Conservation (phyloP, 441 rosid genomes). For the Brassica balearica region DNA sequence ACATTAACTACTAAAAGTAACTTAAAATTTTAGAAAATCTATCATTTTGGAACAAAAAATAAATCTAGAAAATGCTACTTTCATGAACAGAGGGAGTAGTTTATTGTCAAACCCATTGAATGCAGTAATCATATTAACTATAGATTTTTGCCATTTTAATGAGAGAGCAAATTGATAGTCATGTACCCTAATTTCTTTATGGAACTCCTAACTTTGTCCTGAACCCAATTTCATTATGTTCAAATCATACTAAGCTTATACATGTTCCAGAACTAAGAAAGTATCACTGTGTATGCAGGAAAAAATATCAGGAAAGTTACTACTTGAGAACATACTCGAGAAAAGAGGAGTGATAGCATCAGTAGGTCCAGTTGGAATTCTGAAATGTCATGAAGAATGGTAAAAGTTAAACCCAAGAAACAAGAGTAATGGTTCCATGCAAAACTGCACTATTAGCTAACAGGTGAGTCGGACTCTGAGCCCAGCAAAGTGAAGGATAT, state of each 20-base stretch:
- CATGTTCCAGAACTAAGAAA: slow-evolving; percentile 24
- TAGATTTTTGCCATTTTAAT: too few relatives aligned
- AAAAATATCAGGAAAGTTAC: slow-evolving; percentile 31
- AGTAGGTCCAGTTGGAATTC: slow-evolving; percentile 95
- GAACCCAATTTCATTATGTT: not conserved
- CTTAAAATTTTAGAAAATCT: too few relatives aligned
- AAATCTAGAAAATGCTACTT: too few relatives aligned
- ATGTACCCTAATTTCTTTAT: too few relatives aligned
- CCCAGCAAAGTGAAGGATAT: not conserved
- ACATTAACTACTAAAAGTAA: too few relatives aligned
- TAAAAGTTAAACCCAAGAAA: slow-evolving; percentile 35
- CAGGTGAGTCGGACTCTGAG: slow-evolving; percentile 26
- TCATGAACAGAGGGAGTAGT: slow-evolving; percentile 35
- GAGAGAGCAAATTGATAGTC: not conserved
- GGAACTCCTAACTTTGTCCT: too few relatives aligned
- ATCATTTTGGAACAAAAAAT: too few relatives aligned
- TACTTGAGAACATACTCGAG: slow-evolving; percentile 69
- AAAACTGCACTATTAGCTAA: slow-evolving; percentile 15
- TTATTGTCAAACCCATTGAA: too few relatives aligned
- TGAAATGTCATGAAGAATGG: slow-evolving; percentile 51
- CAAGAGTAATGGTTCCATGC: slow-evolving; percentile 15
- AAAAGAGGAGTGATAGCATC: slow-evolving; percentile 91
- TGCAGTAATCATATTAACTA: too few relatives aligned
- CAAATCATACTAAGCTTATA: slow-evolving; percentile 13
- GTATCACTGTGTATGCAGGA: slow-evolving; percentile 26